These are phyloP conservation scores for Lipomyces yarrowii DNA, from an alignment of 1,139 yeast species.

Conservation along the genomic window DNA sequence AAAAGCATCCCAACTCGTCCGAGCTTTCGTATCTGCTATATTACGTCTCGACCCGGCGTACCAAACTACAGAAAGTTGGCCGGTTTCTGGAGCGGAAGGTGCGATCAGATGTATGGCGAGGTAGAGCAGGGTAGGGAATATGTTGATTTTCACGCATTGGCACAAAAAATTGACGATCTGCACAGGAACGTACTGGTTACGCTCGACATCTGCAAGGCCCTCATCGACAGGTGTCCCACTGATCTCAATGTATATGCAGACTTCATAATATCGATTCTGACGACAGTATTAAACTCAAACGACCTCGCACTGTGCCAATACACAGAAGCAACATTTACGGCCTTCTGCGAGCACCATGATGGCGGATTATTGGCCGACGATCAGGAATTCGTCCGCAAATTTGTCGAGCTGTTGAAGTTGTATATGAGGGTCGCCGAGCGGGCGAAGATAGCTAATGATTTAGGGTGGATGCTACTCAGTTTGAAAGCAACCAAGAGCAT, in stretches of 20 bases:
- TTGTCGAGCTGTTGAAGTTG: constrained; percentile 47
- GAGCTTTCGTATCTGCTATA: constrained; percentile 85
- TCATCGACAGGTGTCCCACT: constrained; percentile 76
- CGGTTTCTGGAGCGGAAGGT: constrained; percentile 67
- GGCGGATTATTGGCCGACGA: constrained; percentile 75
- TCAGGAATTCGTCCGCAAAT: constrained; percentile 56
- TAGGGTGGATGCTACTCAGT: constrained; percentile 50
- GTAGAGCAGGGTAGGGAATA: constrained; percentile 56
- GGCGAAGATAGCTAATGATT: constrained; percentile 7
- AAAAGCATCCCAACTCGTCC: constrained; percentile 88
- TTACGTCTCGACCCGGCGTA: constrained; percentile 89
- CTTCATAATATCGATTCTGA: constrained; percentile 46
- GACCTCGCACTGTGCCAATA: constrained; percentile 63
- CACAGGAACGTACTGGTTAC: constrained; percentile 71
- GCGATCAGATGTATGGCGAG: constrained; percentile 60
- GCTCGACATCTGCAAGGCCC: constrained; percentile 64
- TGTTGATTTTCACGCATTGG: not conserved
- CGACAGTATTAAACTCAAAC: constrained; percentile 49
- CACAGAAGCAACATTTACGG: constrained; percentile 50
- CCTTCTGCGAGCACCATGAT: constrained; percentile 67
- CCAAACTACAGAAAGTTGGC: constrained; percentile 85
- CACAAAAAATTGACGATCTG: not conserved
- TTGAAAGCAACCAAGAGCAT: constrained; percentile 51
- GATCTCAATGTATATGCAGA: constrained; percentile 82
- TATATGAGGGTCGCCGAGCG: constrained; percentile 33